Conservation (phyloP, 2,329 filamentous ascomycete species). For the Polytolypa hystricis region DNA sequence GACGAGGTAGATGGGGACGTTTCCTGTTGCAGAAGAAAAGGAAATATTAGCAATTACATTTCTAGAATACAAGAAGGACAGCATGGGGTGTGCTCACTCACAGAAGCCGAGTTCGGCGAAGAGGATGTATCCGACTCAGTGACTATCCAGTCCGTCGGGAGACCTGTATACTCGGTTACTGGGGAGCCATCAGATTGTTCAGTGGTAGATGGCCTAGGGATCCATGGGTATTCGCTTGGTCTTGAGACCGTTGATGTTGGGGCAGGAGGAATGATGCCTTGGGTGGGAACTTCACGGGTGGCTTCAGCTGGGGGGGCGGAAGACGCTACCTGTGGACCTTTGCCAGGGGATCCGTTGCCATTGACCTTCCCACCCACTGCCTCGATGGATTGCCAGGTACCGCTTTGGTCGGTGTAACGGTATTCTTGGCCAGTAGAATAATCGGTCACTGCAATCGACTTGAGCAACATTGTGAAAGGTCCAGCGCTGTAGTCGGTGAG, state of each 20-base stretch:
- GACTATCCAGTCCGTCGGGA: conserved; percentile 74
- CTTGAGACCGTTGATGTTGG: conserved; percentile 2
- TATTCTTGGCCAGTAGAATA: conserved; percentile 89
- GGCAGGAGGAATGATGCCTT: conserved; percentile 7
- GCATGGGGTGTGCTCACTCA: conserved; percentile 46
- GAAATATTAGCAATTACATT: conserved; percentile 11
- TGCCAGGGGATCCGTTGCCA: conserved; percentile 46
- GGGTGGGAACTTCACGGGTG: conserved; percentile 34
- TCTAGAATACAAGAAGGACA: conserved; percentile 10
- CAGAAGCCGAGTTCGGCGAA: conserved; percentile 56
- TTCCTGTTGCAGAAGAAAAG: conserved; percentile 19
- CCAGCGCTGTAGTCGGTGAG: conserved; percentile 71
- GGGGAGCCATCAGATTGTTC: conserved; percentile 35
- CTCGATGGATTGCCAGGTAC: conserved; percentile 70
- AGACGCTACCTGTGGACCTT: conserved; percentile 30
- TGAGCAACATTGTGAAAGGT: conserved; percentile 77
- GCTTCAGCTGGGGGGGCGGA: conserved; percentile 51
- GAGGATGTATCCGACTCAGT: conserved; percentile 68
- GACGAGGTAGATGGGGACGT: conserved; percentile 45
- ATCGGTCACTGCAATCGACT: conserved; percentile 66
- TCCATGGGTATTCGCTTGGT: conserved; percentile 61
- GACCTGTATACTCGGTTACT: conserved; percentile 35
- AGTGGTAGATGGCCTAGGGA: conserved; percentile 41
- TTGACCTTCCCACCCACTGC: conserved; percentile 71
- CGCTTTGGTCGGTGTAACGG: conserved; percentile 65